Base-by-base conservation (phyloP, 2,329 filamentous ascomycete genomes). In the Paraphoma sp. region DNA sequence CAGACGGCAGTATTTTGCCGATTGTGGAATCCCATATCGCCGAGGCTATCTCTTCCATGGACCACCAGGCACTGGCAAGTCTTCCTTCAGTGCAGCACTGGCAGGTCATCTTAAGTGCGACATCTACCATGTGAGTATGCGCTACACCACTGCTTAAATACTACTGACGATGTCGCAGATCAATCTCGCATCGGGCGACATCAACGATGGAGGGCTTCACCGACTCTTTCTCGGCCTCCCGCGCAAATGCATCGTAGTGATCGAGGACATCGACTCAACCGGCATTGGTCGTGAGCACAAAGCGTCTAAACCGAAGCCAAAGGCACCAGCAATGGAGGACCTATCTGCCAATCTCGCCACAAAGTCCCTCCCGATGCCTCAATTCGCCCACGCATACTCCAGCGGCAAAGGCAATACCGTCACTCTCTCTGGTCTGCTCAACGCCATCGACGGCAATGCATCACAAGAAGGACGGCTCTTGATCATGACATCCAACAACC, bases 401-500 rank as follows among this genome's bases (percentile, higher is more conserved):
- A 16, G 23, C 8, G 6, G n/a, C 17, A 49, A 42, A n/a, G 62
- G 23, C 41, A 71, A 48, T 56, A 65, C 44, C 57, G 68, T 67
- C 88, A 8, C 83, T 92, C 12, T 92, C 87, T 1, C 90, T 88
- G 6, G 54, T 46, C 82, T 95, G 1, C 82, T 96, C 45, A 95
- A 95, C 73, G 89, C 89, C 52, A 92, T 95, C 30, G 91, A 96
- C 68, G 90, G 92, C 48, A 90, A 93, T 4, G 89, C 88, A 3
- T 90, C 87, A 5, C 89, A 91, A 67, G 90, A 93, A 76, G 90
- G 90, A 36, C 85, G 90, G 42, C 84, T 94, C 12, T 82, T 94
- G 18, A 87, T 94, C 76, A 91, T 93, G 88, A 93, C 91, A 0
- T 92, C 89, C 28, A 94, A 94, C 75, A 84, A 87, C 55, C 88